These are phyloP conservation scores for Penicillium sp. DNA, from an alignment of 2,329 filamentous ascomycete species.

Conservation along the genomic window DNA sequence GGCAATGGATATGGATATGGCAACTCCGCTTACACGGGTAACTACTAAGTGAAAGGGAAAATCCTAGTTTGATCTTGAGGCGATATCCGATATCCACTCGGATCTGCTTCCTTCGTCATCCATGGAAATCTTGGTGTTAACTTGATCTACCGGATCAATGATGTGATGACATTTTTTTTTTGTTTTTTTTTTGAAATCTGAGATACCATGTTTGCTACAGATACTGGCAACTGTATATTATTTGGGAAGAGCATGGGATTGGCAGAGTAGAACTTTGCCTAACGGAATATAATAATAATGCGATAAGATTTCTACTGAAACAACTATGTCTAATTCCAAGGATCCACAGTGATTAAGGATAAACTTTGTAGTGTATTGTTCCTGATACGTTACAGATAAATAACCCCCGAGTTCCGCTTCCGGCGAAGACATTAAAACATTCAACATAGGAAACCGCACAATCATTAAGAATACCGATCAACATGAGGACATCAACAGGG, in stretches of 20 bases:
- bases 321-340: neutral
- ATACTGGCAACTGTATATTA: slow-evolving; percentile 12
- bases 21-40: slow-evolving; percentile 34
- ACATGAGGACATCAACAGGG: slow-evolving; percentile 10
- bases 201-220: slow-evolving; percentile 23
- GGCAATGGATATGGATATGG: slow-evolving; percentile 29
- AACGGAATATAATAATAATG: neutral
- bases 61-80: neutral
- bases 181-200: slow-evolving; percentile 11
- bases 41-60: slow-evolving; percentile 21
- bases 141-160: slow-evolving; percentile 9
- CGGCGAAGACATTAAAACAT: neutral
- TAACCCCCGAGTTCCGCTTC: neutral
- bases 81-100: neutral
- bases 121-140: neutral
- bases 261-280: neutral
- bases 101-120: neutral
- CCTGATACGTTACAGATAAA: slow-evolving; percentile 6
- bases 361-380: slow-evolving; percentile 4
- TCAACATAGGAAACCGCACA: neutral
- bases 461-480: slow-evolving; percentile 19
- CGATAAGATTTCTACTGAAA: neutral
- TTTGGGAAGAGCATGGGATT: neutral
- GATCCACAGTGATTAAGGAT: neutral
- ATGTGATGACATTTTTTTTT: slow-evolving; percentile 16